These are phyloP conservation scores for Sorghum bicolor DNA, from an alignment of 176 grass and related monocot species.

Conservation along the genomic window Sorghum_bicolor_NCBIv3 NC_012873.2:63696501-63697000, in stretches of 20 bases:
- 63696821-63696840: conserved; percentile 9
- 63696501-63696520: neutral
- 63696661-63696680: neutral
- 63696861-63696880: neutral
- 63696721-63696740: conserved; percentile 85
- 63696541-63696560: conserved; percentile 16
- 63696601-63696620: conserved; percentile 74
- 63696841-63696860: conserved; percentile 10
- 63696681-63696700: neutral
- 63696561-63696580: conserved; percentile 84
- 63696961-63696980: conserved; percentile 12
- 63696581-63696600: conserved; percentile 82
- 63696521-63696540: neutral
- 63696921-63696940: neutral
- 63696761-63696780: conserved; percentile 82
- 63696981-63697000: neutral
- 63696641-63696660: neutral
- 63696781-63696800: conserved; percentile 81
- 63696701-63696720: conserved; percentile 20
- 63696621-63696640: conserved; percentile 19
- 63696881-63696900: neutral
- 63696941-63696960: neutral
- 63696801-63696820: conserved; percentile 56
- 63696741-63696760: conserved; percentile 76
- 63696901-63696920: neutral